A percentile compares a stretch with the other conserved stretches of the same genome.
Conservation (phyloP, 768 basidiomycete species). For the Kwoniella botswanensis region DNA sequence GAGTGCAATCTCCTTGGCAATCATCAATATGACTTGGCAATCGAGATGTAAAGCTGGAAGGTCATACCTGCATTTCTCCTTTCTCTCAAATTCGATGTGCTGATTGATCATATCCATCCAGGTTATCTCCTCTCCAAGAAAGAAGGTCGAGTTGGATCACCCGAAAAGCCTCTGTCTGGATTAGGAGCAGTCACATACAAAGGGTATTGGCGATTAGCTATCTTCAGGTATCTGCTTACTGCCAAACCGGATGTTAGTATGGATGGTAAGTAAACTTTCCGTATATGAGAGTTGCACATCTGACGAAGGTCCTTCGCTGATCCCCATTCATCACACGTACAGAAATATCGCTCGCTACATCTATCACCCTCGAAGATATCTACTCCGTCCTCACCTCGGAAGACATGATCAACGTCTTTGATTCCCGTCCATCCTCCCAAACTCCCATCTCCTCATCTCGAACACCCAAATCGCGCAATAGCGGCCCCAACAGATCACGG, state of each 20-base stretch:
- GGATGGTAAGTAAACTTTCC: constrained; percentile 67
- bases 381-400: constrained; percentile 73
- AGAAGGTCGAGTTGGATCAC: constrained; percentile 85
- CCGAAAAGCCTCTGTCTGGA: constrained; percentile 92
- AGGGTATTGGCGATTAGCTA: constrained; percentile 88
- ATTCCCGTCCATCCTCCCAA: constrained; percentile 22
- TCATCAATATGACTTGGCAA: too few relatives aligned
- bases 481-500: not conserved
- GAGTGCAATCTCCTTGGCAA: constrained; percentile 56
- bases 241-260: constrained; percentile 69
- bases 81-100: not conserved
- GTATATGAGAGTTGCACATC: not conserved
- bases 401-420: constrained; percentile 68
- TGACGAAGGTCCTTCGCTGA: too few relatives aligned
- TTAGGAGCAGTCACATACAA: constrained; percentile 92
- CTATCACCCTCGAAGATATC: constrained; percentile 90
- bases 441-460: constrained; percentile 16
- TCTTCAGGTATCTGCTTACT: constrained; percentile 77
- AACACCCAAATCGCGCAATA: constrained; percentile 7
- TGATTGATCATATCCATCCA: constrained; percentile 55
- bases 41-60: too few relatives aligned
- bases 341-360: constrained; percentile 82
- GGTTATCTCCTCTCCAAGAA: constrained; percentile 96
- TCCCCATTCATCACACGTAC: constrained; percentile 1
- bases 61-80: too few relatives aligned